Conservation (phyloP, 192 early-diverging fungal genomes). For the Irineochytrium annulatum region DNA sequence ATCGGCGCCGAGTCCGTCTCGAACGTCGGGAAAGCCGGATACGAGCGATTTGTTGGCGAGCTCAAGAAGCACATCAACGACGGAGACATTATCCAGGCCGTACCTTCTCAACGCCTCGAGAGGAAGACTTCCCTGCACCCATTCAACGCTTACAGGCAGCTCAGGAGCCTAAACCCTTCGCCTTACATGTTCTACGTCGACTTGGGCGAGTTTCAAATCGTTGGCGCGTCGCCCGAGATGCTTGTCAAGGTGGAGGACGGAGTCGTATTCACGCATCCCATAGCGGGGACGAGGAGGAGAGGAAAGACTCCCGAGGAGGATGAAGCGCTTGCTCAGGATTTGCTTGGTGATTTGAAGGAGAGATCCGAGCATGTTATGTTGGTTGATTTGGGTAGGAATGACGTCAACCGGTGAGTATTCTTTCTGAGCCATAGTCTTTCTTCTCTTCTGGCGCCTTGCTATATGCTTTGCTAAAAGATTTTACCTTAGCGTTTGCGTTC, state of each 20-base stretch:
- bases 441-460: no score
- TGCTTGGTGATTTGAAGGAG: slow-evolving; percentile 92
- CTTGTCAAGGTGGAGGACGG: slow-evolving; percentile 85
- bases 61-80: slow-evolving; percentile 89
- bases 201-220: slow-evolving; percentile 87
- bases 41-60: slow-evolving; percentile 80
- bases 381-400: slow-evolving; percentile 98
- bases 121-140: slow-evolving; percentile 88
- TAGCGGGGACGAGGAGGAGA: slow-evolving; percentile 92
- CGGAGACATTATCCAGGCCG: slow-evolving; percentile 98
- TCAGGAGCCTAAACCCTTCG: slow-evolving; percentile 95
- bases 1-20: slow-evolving; percentile 65
- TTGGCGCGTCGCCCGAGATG: slow-evolving; percentile 98
- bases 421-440: background rate
- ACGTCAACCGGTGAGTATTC: slow-evolving; percentile 71
- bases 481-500: slow-evolving; percentile 67
- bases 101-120: slow-evolving; percentile 87
- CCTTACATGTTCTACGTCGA: slow-evolving; percentile 99
- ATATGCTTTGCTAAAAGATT: no score
- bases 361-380: slow-evolving; percentile 98
- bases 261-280: slow-evolving; percentile 89
- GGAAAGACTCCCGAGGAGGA: slow-evolving; percentile 85
- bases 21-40: slow-evolving; percentile 89
- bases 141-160: slow-evolving; percentile 96
- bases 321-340: slow-evolving; percentile 80